Evolutionary conservation across 495 filamentous ascomycete genomes (phyloP).

Genomic region (Podospora appendiculata): DNA sequence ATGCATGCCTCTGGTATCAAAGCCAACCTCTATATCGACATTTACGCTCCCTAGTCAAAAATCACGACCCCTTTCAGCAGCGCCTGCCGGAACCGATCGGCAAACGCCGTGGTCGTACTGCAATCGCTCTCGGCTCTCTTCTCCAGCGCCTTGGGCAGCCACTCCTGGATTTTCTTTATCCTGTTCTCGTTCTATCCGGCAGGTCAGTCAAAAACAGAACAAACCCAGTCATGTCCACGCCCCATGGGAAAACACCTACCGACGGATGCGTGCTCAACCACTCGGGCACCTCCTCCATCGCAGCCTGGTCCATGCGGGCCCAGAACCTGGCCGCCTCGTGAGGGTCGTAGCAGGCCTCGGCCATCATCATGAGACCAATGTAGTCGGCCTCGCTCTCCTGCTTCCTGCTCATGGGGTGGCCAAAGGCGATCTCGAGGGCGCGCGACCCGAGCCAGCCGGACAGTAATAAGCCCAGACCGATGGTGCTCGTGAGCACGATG

Average conservation of each 20-base stretch:
- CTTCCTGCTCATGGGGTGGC: conserved; percentile 60
- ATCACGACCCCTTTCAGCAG: conserved; percentile 14
- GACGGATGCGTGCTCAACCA: conserved; percentile 84
- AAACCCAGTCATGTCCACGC: not conserved
- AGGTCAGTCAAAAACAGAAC: not conserved
- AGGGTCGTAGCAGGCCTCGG: conserved; percentile 60
- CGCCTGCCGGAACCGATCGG: conserved; percentile 28
- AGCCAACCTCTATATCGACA: not conserved
- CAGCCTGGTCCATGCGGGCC: conserved; percentile 63
- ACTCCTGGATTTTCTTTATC: conserved; percentile 61
- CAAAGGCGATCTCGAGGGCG: conserved; percentile 55
- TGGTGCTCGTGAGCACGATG: conserved; percentile 44
- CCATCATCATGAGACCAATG: conserved; percentile 71
- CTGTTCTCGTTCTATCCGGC: conserved; percentile 52
- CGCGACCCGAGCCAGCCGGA: conserved; percentile 31
- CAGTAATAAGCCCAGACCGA: conserved; percentile 34
- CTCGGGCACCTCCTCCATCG: conserved; percentile 52
- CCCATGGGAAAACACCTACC: conserved; percentile 32
- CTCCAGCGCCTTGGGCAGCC: conserved; percentile 51
- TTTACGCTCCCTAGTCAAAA: not conserved
- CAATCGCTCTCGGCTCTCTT: conserved; percentile 48
- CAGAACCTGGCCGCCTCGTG: conserved; percentile 65
- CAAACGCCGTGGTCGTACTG: conserved; percentile 26
- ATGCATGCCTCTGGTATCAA: not conserved
- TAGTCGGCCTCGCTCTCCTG: conserved; percentile 70